Base-by-base conservation (phyloP, 345 rosid genomes). In the Litchi chinensis region DNA sequence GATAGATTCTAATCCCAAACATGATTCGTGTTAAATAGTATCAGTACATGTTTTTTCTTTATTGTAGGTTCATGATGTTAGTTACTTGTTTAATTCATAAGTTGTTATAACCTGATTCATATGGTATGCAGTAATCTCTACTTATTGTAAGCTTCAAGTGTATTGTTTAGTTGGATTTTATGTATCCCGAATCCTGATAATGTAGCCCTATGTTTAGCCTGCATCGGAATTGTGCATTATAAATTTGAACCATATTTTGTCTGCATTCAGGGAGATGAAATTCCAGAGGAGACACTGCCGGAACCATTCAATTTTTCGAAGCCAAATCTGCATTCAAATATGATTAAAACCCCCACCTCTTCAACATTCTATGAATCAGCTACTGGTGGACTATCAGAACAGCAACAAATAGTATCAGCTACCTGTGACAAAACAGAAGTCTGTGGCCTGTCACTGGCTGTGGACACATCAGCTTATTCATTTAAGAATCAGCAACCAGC, bases 201-300 rank as follows among this genome's bases (percentile, higher is more conserved):
- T 6, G 4, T 18, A 67, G 41, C 32, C 24, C 48, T 56, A 66
- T 67, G 32, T 9, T 63, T 43, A 6, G 28, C 26, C 6, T 21
- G 41, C 26, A 56, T 12, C 28, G 21, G 1, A 41, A 26, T 73
- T 68, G 50, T 12, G 13, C 9, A 41, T 54, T 13, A 18, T 18
- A 54, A 52, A 56, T 77, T 44, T 65, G 6, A 40, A 32, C 70
- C 22, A 16, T 46, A 43, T 39, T 75, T 79, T 62, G 60, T 56
- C n/a, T 59, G 39, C 9, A 75, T 89, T 69, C 85, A 94, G 98
- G 93, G 86, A 71, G 97, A 85, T 77, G 95, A 91, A 65, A 80
- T 97, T 82, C 99, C 98, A 1, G 91, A 88, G 76, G 96, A 84
- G 40, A 77, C 81, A 15, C 89, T 97, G 65, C 98, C 98, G 1